A percentile compares a stretch with the other conserved stretches of the same genome.
These are phyloP conservation scores for Mucor racemosus DNA, from an alignment of 371 early-diverging fungal species.

Conservation along the genomic window DNA sequence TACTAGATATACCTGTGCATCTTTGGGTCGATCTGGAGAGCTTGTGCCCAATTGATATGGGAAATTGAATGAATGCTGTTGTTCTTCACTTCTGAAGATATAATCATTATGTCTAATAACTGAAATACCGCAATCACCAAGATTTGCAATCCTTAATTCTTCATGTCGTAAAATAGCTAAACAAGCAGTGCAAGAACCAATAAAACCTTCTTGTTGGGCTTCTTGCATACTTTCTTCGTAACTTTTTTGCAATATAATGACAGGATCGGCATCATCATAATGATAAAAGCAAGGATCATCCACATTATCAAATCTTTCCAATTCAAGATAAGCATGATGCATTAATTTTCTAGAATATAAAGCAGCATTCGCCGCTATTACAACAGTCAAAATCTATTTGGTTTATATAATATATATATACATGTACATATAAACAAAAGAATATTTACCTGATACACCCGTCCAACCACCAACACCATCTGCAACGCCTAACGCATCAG, in stretches of 20 bases:
- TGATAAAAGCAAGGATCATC: constrained; percentile 37
- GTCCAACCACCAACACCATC: constrained; percentile 86
- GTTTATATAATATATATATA: no score
- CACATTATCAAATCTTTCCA: constrained; percentile 65
- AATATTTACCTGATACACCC: constrained; percentile 35
- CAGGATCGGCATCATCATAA: constrained; percentile 60
- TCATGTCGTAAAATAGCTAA: constrained; percentile 82
- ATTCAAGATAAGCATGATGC: constrained; percentile 83
- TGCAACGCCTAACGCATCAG: constrained; percentile 78
- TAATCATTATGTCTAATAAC: constrained; percentile 82
- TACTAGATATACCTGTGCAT: constrained; percentile 61
- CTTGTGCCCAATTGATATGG: constrained; percentile 77
- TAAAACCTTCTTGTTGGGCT: constrained; percentile 18
- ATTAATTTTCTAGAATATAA: constrained; percentile 87
- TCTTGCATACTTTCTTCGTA: constrained; percentile 53
- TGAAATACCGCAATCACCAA: constrained; percentile 91
- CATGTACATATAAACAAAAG: not conserved
- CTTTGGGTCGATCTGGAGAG: constrained; percentile 63
- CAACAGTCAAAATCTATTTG: not conserved
- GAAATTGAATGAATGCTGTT: constrained; percentile 81
- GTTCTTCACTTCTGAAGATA: constrained; percentile 88
- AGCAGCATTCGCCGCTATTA: constrained; percentile 80
- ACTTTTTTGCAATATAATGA: constrained; percentile 69
- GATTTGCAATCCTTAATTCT: constrained; percentile 86
- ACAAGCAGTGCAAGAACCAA: constrained; percentile 78